Evolutionary conservation across 2,329 filamentous ascomycete genomes (phyloP), one percentile per base, ranked within the genome.

Genomic region (Tolypocladium cylindrosporum): DNA sequence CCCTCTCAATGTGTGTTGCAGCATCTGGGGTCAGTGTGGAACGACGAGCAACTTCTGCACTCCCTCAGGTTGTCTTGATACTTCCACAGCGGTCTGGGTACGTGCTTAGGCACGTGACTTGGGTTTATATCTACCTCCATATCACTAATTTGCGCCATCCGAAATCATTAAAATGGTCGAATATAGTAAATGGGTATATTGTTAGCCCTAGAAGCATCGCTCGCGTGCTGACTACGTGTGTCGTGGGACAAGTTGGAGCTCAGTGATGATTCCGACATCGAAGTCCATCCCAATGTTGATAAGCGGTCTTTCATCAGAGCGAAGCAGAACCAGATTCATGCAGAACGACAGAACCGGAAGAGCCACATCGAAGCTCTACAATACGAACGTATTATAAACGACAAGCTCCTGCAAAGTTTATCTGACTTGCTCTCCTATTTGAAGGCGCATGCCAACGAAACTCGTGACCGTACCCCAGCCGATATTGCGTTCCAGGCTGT

Each of bases 1-100:
- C 58, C 61, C 59, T 5, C 41, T 62, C 16, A 61, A 61, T 3
- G 58, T 55, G 8, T 62, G 59, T 51, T 62, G 58, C 50, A 56
- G 61, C 42, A 51, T 60, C 21, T 62, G 56, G 58, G 61, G 56
- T 13, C 48, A 60, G 41, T 27, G 27, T 27, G 27, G 27, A 45
- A 45, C 21, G 42, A 45, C 42, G 11, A 45, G 21, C 7, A 13
- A 45, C 9, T 45, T 45, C 42, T 24, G 21, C 42, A 45, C 41
- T 42, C 41, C 19, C 21, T 24, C 21, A 24, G 21, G 21, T 24
- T 24, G 21, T 24, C 21, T 24, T 24, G 21, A 24, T 24, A 24
- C 21, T 24, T 24, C 21, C 2, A 24, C 21, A 24, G 21, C 21
- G 21, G 21, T 24, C 21, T 24, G 21, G 21, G 21, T 24, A 24